Conservation (phyloP, 208 protist species). For the Kentomonas sorsogonicus region DNA sequence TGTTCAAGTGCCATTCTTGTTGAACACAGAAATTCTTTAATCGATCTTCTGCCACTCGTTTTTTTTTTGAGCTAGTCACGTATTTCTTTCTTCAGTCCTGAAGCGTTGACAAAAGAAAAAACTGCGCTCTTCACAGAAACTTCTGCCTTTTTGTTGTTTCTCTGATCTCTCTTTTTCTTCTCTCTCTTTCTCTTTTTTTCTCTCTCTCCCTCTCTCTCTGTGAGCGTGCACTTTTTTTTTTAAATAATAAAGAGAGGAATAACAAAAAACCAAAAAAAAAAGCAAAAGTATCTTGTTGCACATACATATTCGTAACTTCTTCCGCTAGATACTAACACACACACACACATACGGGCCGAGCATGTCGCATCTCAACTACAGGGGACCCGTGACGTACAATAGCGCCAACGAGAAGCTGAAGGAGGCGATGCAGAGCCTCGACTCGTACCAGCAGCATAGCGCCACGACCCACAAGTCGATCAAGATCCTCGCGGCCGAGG, state of each 20-base stretch:
- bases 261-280: too few relatives aligned
- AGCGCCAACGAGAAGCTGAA: slow-evolving; percentile 29
- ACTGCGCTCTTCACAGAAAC: too few relatives aligned
- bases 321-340: neutral
- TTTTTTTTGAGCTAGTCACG: too few relatives aligned
- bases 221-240: too few relatives aligned
- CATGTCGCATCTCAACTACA: too few relatives aligned
- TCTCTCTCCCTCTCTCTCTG: neutral
- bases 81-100: neutral
- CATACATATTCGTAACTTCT: neutral
- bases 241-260: too few relatives aligned
- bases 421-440: slow-evolving; percentile 27
- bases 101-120: neutral
- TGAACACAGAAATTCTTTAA: too few relatives aligned
- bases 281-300: too few relatives aligned
- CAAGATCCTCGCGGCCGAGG: slow-evolving; percentile 44
- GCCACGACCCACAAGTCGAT: too few relatives aligned
- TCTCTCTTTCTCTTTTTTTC: slow-evolving; percentile 2
- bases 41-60: too few relatives aligned
- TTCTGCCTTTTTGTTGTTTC: slow-evolving; percentile 11
- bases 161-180: slow-evolving; percentile 1
- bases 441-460: slow-evolving; percentile 4
- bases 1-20: too few relatives aligned
- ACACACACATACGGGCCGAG: neutral
- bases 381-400: slow-evolving; percentile 24